These are phyloP conservation scores for Carex scoparia DNA, from an alignment of 176 grass and related monocot genomes.

Conservation along the genomic window DNA sequence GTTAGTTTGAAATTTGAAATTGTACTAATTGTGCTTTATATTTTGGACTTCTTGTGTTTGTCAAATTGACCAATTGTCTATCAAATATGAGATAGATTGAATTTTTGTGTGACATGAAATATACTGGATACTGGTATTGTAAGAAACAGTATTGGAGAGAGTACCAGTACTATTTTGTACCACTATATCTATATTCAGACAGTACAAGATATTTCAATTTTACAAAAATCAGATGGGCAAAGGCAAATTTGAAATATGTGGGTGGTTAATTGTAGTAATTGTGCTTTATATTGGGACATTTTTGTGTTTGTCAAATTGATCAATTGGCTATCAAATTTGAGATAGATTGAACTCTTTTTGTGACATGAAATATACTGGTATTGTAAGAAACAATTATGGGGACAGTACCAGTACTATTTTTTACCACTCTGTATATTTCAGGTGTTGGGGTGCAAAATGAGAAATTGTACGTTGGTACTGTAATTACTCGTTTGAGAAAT, in stretches of 20 bases:
- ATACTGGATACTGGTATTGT: background rate
- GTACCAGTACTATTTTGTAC: background rate
- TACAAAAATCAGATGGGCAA: background rate
- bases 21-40: background rate
- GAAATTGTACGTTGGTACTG: no score
- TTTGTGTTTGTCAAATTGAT: no score
- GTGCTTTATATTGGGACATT: background rate
- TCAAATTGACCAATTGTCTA: no score
- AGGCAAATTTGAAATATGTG: background rate
- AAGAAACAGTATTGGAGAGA: background rate
- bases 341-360: background rate
- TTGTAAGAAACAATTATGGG: background rate
- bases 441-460: no score
- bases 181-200: background rate
- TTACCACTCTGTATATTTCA: background rate
- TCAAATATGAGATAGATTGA: no score
- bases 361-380: background rate
- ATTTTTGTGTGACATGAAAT: background rate
- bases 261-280: no score
- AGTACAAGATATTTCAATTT: no score
- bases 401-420: no score
- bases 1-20: background rate
- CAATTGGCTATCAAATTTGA: no score
- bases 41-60: background rate
- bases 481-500: background rate